These are phyloP conservation scores for Schoenoplectus tabernaemontani DNA, from an alignment of 202 grass and related monocot genomes.

Conservation along the genomic window DNA sequence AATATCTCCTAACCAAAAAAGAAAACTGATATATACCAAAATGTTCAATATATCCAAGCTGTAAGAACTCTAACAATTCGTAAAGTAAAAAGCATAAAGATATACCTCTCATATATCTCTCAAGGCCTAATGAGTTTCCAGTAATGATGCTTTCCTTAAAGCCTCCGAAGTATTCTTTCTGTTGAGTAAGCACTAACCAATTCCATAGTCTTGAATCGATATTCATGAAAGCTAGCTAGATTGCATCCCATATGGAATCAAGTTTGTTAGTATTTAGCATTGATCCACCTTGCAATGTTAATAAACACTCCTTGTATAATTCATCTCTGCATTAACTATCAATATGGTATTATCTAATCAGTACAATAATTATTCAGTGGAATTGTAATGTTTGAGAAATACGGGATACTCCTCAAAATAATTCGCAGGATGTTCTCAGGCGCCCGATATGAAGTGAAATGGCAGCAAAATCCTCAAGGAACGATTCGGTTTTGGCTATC, in stretches of 20 bases:
- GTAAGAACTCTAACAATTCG: too few species aligned
- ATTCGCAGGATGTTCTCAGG: not conserved
- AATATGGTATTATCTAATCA: not conserved
- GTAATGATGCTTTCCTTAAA: not conserved
- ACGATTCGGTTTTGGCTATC: not conserved
- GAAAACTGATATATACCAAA: too few species aligned
- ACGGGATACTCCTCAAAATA: too few species aligned
- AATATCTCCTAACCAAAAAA: too few species aligned
- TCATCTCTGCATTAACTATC: constrained; percentile 68
- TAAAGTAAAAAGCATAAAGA: too few species aligned
- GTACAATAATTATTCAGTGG: too few species aligned
- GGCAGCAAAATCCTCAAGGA: not conserved
- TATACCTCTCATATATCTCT: too few species aligned
- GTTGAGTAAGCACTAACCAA: constrained; percentile 47
- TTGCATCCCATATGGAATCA: constrained; percentile 47
- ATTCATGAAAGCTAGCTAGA: constrained; percentile 59
- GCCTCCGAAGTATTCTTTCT: not conserved
- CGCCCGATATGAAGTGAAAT: not conserved
- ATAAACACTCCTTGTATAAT: constrained; percentile 77
- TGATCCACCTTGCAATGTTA: constrained; percentile 57
- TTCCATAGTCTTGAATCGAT: constrained; percentile 55
- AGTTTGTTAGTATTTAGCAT: constrained; percentile 64
- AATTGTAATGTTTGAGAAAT: too few species aligned
- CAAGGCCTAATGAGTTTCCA: too few species aligned
- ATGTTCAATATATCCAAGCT: too few species aligned